Conservation (phyloP, 2,329 filamentous ascomycete genomes). For the Fusarium chuoi region DNA sequence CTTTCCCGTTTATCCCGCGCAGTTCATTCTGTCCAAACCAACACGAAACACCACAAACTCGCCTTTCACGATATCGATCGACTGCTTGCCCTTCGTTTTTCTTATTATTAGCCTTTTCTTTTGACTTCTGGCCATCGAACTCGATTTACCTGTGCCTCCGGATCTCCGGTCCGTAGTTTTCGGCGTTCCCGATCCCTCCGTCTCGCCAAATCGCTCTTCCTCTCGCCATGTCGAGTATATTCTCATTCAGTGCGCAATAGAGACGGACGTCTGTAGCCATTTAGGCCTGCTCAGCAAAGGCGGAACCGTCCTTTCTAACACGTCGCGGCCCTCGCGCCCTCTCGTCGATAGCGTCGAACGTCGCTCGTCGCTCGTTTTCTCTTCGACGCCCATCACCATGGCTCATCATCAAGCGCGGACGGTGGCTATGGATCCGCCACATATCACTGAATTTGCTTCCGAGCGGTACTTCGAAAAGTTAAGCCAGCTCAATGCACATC, state of each 20-base stretch:
- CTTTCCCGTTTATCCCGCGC: slow-evolving; percentile 40
- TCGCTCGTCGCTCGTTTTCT: slow-evolving; percentile 35
- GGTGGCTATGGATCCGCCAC: slow-evolving; percentile 67
- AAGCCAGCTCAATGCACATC: slow-evolving; percentile 62
- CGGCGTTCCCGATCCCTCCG: slow-evolving; percentile 30
- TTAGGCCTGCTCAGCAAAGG: slow-evolving; percentile 45
- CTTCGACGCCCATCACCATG: slow-evolving; percentile 43
- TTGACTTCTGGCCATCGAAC: background rate
- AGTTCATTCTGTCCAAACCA: slow-evolving; percentile 25
- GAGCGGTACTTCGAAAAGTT: slow-evolving; percentile 72
- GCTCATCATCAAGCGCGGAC: slow-evolving; percentile 46
- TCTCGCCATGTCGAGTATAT: slow-evolving; percentile 47
- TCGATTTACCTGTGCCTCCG: slow-evolving; percentile 11
- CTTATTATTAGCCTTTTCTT: background rate
- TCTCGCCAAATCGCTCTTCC: slow-evolving; percentile 17
- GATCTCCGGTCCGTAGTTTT: slow-evolving; percentile 5
- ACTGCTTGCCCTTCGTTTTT: slow-evolving; percentile 1
- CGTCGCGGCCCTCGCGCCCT: slow-evolving; percentile 1
- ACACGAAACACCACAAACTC: slow-evolving; percentile 41
- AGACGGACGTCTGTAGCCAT: slow-evolving; percentile 47
- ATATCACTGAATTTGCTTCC: slow-evolving; percentile 74
- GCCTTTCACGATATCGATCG: slow-evolving; percentile 38
- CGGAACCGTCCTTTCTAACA: slow-evolving; percentile 28
- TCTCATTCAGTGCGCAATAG: slow-evolving; percentile 46
- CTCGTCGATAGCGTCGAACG: slow-evolving; percentile 9